Percentiles rank a stretch among this genome's conserved stretches.
Conservation (phyloP, 208 protist genomes). For the Trypanosoma mega region DNA sequence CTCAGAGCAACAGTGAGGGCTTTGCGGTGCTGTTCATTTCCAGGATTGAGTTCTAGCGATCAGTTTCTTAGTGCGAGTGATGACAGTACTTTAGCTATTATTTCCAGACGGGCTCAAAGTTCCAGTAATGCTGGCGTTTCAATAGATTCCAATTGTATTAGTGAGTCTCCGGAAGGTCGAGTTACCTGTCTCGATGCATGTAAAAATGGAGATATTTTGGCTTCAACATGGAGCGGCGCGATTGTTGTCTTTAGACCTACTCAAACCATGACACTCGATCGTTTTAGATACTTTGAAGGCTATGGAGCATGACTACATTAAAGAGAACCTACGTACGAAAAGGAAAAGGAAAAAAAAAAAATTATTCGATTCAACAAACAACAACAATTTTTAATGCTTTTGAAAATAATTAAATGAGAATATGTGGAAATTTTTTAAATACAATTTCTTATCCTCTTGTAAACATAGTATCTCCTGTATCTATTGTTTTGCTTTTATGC, state of each 20-base stretch:
- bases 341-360: neutral
- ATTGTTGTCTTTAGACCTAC: slow-evolving; percentile 46
- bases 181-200: slow-evolving; percentile 47
- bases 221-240: slow-evolving; percentile 38
- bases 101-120: slow-evolving; percentile 34
- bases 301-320: slow-evolving; percentile 14
- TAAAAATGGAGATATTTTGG: slow-evolving; percentile 51
- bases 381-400: too few species aligned
- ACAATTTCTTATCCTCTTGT: too few species aligned
- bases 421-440: too few species aligned
- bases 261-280: slow-evolving; percentile 30
- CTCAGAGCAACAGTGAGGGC: slow-evolving; percentile 48
- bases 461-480: too few species aligned
- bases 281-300: slow-evolving; percentile 55
- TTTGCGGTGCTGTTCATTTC: slow-evolving; percentile 28
- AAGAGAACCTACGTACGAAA: neutral
- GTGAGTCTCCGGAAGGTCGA: slow-evolving; percentile 43
- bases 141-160: slow-evolving; percentile 6
- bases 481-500: too few species aligned
- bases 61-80: slow-evolving; percentile 58
- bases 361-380: too few species aligned
- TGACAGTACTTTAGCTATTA: slow-evolving; percentile 48
- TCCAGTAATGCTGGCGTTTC: slow-evolving; percentile 27
- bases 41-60: slow-evolving; percentile 27
- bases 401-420: too few species aligned